Evolutionary conservation across 208 protist species (phyloP).

Genomic region (Pavlovales sp.): DNA sequence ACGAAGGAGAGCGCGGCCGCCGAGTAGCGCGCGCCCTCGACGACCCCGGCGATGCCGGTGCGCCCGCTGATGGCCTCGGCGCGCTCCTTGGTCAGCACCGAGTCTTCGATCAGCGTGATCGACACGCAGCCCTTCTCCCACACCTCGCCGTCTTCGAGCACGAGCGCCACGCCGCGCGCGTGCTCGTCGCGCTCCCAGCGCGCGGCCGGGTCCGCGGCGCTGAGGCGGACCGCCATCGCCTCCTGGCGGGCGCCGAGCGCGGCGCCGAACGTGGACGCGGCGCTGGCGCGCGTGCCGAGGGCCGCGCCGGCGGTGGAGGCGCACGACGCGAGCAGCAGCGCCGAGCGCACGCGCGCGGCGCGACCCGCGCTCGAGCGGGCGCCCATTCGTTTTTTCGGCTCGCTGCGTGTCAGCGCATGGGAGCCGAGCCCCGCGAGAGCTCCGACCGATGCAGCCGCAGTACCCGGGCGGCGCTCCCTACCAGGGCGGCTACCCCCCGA

Average conservation of each 20-base stretch:
- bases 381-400: no score
- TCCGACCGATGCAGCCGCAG: no score
- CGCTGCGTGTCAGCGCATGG: no score
- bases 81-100: neutral
- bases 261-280: neutral
- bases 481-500: no score
- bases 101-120: neutral
- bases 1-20: conserved; percentile 24
- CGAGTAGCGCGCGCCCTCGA: conserved; percentile 2
- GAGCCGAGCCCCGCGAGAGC: no score
- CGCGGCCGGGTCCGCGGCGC: neutral
- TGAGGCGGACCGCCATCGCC: neutral
- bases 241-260: neutral
- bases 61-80: neutral
- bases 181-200: neutral
- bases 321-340: no score
- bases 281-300: no score
- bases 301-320: no score
- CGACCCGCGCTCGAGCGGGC: no score
- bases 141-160: conserved; percentile 21
- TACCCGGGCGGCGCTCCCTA: no score
- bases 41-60: neutral
- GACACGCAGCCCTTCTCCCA: conserved; percentile 31
- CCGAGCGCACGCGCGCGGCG: no score
- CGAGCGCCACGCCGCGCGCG: neutral